phyloP scores from a whole-genome alignment of 2,329 filamentous ascomycete species.

The Phaeosphaeriaceae sp. region DNA sequence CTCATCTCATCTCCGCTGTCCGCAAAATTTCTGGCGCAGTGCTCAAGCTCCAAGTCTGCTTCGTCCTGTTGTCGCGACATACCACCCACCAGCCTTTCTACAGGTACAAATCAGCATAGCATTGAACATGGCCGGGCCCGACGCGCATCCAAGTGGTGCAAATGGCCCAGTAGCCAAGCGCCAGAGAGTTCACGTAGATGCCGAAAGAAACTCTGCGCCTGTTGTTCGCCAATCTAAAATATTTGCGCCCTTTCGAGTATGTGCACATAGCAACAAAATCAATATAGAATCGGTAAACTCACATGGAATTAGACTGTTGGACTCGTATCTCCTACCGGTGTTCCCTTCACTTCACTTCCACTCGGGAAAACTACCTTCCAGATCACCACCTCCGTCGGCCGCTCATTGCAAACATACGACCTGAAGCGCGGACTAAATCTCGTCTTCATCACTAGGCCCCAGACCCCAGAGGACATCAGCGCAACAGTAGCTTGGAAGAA shows the following conservation, averaged over 20 bases:
- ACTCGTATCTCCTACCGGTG: constrained; percentile 85
- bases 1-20: constrained; percentile 28
- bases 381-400: constrained; percentile 92
- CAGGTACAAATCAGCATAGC: background rate
- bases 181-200: constrained; percentile 37
- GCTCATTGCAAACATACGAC: constrained; percentile 94
- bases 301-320: constrained; percentile 74
- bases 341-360: constrained; percentile 88
- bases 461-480: constrained; percentile 85
- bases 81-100: background rate
- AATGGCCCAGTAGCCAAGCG: constrained; percentile 72
- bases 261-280: constrained; percentile 31
- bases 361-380: constrained; percentile 95
- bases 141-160: constrained; percentile 52
- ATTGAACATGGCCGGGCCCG: constrained; percentile 56
- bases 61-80: background rate
- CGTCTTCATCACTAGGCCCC: constrained; percentile 89
- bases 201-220: constrained; percentile 50
- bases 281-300: background rate
- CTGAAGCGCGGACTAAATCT: constrained; percentile 87
- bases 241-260: constrained; percentile 91
- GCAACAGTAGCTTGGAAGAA: constrained; percentile 89
- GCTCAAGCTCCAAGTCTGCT: background rate
- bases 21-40: constrained; percentile 20
- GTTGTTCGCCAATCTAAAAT: constrained; percentile 69